These are phyloP conservation scores for Monascus purpureus DNA, from an alignment of 495 filamentous ascomycete genomes.

Conservation along the genomic window DNA sequence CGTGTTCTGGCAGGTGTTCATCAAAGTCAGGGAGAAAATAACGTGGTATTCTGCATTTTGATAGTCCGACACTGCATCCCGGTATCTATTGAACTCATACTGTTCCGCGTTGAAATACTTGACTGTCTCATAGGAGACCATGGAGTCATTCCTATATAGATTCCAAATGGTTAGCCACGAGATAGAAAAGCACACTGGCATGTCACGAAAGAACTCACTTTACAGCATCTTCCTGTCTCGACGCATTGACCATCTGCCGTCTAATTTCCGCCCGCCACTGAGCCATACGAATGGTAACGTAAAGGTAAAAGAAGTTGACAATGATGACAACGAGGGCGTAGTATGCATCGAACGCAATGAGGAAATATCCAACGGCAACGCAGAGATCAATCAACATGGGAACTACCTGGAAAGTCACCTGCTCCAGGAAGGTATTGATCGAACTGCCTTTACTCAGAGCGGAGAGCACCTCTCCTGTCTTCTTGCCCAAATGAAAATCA, in stretches of 20 bases:
- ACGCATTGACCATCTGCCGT: constrained; percentile 85
- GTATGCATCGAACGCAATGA: constrained; percentile 66
- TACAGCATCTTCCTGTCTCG: constrained; percentile 87
- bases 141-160: constrained; percentile 66
- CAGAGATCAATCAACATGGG: constrained; percentile 88
- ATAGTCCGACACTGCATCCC: constrained; percentile 63
- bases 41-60: constrained; percentile 83
- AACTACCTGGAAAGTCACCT: constrained; percentile 86
- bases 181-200: not conserved
- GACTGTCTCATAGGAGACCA: constrained; percentile 95
- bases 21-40: constrained; percentile 70
- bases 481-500: constrained; percentile 93
- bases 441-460: constrained; percentile 90
- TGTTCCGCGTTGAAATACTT: constrained; percentile 98
- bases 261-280: constrained; percentile 83
- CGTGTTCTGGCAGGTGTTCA: constrained; percentile 89
- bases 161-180: constrained; percentile 2
- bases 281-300: constrained; percentile 89
- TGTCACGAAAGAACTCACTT: constrained; percentile 41
- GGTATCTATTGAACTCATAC: constrained; percentile 82
- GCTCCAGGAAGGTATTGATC: constrained; percentile 93
- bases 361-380: constrained; percentile 78
- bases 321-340: constrained; percentile 85
- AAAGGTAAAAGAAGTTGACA: constrained; percentile 92
- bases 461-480: constrained; percentile 89